Conservation (phyloP, 1,284 basidiomycete species). For the Puccinia coronata region DNA sequence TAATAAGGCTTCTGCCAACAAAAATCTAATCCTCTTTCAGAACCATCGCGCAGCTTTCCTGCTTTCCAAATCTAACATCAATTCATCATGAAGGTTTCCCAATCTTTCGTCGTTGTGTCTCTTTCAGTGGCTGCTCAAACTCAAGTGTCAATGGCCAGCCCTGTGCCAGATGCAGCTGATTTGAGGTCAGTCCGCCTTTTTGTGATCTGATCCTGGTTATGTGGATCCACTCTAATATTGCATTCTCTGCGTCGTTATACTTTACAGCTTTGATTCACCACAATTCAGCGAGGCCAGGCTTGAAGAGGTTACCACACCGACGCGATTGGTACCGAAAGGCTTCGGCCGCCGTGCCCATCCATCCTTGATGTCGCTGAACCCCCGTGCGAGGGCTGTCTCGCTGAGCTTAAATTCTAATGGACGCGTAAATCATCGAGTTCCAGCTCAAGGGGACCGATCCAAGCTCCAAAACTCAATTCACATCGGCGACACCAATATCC, state of each 20-base stretch:
- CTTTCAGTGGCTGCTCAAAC: constrained; percentile 40
- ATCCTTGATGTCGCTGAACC: background rate
- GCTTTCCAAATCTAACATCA: no score
- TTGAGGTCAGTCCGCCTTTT: constrained; percentile 31
- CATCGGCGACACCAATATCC: background rate
- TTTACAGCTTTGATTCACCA: constrained; percentile 8
- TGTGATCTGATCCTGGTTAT: no score
- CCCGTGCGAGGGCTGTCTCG: background rate
- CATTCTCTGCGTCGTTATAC: no score
- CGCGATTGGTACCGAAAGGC: background rate
- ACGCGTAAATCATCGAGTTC: background rate
- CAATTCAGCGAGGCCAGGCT: background rate
- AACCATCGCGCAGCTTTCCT: no score
- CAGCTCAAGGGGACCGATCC: background rate
- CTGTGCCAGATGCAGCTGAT: constrained; percentile 22
- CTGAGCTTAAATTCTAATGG: constrained; percentile 13
- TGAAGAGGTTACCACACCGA: background rate
- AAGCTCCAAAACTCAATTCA: constrained; percentile 9
- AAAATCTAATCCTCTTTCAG: no score
- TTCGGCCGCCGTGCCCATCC: background rate
- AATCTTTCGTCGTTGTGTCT: constrained; percentile 48
- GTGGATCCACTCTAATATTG: no score
- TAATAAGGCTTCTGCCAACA: no score
- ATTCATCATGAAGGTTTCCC: constrained; percentile 45
- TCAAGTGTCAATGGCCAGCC: constrained; percentile 32